These are phyloP conservation scores for Colletotrichum sp. DNA, from an alignment of 2,329 filamentous ascomycete genomes.

Conservation along the genomic window DNA sequence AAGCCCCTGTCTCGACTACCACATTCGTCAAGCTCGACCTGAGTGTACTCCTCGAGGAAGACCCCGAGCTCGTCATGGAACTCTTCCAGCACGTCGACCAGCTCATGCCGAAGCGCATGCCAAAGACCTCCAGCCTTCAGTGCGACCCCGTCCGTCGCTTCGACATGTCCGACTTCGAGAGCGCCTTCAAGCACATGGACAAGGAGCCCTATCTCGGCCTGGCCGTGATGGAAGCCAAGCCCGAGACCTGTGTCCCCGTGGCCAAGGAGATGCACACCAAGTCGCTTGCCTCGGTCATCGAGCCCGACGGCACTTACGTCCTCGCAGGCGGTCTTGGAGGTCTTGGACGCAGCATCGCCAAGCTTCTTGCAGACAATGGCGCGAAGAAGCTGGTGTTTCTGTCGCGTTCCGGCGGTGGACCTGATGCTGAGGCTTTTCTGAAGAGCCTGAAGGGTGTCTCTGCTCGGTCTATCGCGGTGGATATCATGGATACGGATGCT, in stretches of 20 bases:
- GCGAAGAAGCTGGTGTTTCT: constrained; percentile 57
- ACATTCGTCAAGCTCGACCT: constrained; percentile 37
- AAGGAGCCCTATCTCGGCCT: constrained; percentile 3
- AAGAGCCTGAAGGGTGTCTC: constrained; percentile 37
- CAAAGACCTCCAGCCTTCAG: not conserved
- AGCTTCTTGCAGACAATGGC: constrained; percentile 54
- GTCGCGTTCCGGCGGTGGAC: constrained; percentile 50
- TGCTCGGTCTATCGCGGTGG: constrained; percentile 38
- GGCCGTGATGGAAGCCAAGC: not conserved
- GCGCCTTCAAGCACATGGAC: constrained; percentile 31
- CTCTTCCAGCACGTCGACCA: constrained; percentile 27
- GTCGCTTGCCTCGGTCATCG: constrained; percentile 34
- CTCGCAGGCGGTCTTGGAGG: constrained; percentile 63
- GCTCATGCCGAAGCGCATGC: not conserved
- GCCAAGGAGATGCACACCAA: constrained; percentile 23
- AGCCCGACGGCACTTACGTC: constrained; percentile 52
- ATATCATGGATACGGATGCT: constrained; percentile 44
- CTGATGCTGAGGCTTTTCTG: constrained; percentile 34
- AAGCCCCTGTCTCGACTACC: constrained; percentile 19
- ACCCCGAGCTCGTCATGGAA: constrained; percentile 33
- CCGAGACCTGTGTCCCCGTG: constrained; percentile 25
- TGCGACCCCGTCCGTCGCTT: not conserved
- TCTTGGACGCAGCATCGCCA: constrained; percentile 57
- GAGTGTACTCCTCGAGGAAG: constrained; percentile 32
- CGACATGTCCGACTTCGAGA: constrained; percentile 25